phyloP scores from a whole-genome alignment of 345 rosid genomes.

The Salix purpurea region DNA sequence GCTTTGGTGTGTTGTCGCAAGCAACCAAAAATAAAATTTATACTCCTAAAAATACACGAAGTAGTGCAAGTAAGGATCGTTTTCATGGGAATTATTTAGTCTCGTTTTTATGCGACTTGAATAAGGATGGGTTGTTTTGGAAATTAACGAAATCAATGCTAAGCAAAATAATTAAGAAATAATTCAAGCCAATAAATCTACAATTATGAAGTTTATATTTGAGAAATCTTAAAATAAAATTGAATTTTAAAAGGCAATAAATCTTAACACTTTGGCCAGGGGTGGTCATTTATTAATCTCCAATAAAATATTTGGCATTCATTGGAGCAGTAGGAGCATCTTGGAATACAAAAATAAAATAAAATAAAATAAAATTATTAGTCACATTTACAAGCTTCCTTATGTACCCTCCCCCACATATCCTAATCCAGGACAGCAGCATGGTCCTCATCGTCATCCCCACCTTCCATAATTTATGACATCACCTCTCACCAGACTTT shows the following conservation, averaged over 20 bases:
- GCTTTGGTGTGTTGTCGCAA: too few relatives aligned
- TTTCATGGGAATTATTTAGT: too few relatives aligned
- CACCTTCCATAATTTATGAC: background rate
- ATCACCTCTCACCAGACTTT: constrained; percentile 44
- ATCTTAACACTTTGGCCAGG: too few relatives aligned
- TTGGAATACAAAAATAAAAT: background rate
- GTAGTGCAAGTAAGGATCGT: too few relatives aligned
- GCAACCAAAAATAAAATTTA: too few relatives aligned
- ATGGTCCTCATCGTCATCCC: background rate
- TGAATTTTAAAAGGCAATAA: too few relatives aligned
- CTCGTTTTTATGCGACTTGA: too few relatives aligned
- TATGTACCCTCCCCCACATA: background rate
- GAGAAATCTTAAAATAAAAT: background rate
- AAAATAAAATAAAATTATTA: background rate
- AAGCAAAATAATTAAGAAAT: too few relatives aligned
- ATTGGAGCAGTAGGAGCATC: background rate
- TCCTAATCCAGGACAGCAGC: background rate
- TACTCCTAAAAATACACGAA: too few relatives aligned
- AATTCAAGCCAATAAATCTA: too few relatives aligned
- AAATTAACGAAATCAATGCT: too few relatives aligned
- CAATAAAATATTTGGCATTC: background rate
- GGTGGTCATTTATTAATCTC: background rate
- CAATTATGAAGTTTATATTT: background rate
- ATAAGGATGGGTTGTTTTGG: too few relatives aligned
- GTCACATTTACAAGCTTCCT: background rate